Percentiles rank a stretch among this genome's conserved stretches.
Conservation (phyloP, 108 stramenopile genomes). For the Stephanodiscus minutulus region DNA sequence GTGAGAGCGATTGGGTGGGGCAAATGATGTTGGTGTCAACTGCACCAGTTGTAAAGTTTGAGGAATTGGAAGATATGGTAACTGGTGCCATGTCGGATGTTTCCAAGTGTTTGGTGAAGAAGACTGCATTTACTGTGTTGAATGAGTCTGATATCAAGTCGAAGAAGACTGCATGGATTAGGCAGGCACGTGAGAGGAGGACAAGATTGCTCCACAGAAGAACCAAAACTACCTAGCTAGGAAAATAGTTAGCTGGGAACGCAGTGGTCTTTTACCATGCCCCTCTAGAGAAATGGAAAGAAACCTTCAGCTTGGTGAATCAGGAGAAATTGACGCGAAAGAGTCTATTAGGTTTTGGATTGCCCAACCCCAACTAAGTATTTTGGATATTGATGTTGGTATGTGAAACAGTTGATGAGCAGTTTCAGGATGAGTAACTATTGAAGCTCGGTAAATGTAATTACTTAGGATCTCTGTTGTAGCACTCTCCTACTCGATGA, state of each 20-base stretch:
- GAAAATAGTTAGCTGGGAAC: too few species aligned
- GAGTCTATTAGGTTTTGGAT: too few species aligned
- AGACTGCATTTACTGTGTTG: neutral
- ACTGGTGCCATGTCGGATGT: neutral
- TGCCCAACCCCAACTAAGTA: too few species aligned
- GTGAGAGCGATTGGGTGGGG: slow-evolving; percentile 2
- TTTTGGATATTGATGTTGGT: too few species aligned
- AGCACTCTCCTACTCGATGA: too few species aligned
- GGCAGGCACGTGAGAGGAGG: neutral
- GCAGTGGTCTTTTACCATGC: too few species aligned
- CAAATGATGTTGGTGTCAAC: slow-evolving; percentile 7
- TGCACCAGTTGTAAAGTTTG: neutral
- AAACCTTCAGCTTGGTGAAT: neutral
- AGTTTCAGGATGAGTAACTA: too few species aligned
- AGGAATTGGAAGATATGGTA: neutral
- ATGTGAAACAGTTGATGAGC: too few species aligned
- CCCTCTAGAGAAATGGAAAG: neutral
- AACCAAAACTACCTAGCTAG: neutral
- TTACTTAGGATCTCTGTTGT: too few species aligned
- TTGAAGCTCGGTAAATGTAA: too few species aligned
- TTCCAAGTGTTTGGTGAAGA: slow-evolving; percentile 4
- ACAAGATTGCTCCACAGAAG: neutral
- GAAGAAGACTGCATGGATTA: neutral
- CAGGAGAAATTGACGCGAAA: too few species aligned
- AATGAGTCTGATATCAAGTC: neutral